These are phyloP conservation scores for Cymbopogon flexuosus DNA, from an alignment of 202 grass and related monocot genomes.

Conservation along the genomic window DNA sequence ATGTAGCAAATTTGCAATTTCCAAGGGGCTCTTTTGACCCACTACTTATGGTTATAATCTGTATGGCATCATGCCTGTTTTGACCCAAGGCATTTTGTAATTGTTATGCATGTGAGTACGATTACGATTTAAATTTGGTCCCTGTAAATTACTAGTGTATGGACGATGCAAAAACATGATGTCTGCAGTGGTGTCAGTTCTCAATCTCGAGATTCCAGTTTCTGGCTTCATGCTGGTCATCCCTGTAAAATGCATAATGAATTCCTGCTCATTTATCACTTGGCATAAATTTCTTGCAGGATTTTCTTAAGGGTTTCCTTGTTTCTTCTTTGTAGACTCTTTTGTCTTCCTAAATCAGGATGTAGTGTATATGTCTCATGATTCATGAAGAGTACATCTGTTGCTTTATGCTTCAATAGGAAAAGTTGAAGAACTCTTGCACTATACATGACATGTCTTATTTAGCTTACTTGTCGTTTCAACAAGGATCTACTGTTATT, in stretches of 20 bases:
- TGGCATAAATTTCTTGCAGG: background rate
- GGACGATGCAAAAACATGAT: background rate
- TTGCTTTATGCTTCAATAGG: background rate
- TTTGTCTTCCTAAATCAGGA: background rate
- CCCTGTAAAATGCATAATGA: background rate
- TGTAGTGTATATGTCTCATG: background rate
- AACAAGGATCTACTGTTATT: background rate
- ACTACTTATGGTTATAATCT: background rate
- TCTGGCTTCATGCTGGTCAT: background rate
- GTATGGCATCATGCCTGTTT: background rate
- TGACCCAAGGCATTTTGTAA: background rate
- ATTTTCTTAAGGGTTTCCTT: background rate
- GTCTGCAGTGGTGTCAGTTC: background rate
- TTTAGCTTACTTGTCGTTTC: constrained; percentile 2
- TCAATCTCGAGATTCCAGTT: background rate
- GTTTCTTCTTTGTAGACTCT: background rate
- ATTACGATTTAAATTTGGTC: background rate
- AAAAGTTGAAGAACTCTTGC: background rate
- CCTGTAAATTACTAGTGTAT: background rate
- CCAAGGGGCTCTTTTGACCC: background rate
- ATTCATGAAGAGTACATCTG: background rate
- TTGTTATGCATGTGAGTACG: background rate
- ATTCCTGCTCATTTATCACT: background rate
- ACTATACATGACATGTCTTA: background rate
- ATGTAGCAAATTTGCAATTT: background rate